Percentiles rank a stretch among this genome's conserved stretches.
Conservation (phyloP, 179 eudicot genomes). For the Patellifolia procumbens region DNA sequence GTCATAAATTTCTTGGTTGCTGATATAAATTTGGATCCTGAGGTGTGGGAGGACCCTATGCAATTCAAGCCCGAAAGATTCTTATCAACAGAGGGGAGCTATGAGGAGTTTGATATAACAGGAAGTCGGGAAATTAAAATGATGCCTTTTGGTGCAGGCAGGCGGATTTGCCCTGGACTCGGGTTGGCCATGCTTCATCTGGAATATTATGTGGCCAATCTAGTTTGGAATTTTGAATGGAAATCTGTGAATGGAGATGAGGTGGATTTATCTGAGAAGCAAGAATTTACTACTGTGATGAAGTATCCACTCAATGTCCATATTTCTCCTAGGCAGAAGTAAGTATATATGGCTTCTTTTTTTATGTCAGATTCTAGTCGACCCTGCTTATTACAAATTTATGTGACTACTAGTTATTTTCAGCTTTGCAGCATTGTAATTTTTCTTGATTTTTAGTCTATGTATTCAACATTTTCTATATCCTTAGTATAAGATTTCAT, state of each 20-base stretch:
- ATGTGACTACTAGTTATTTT: background rate
- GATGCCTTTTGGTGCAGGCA: conserved; percentile 33
- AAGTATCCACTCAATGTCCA: conserved; percentile 25
- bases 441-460: background rate
- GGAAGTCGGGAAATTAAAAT: conserved; percentile 31
- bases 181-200: conserved; percentile 27
- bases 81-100: background rate
- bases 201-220: conserved; percentile 30
- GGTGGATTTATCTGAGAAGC: conserved; percentile 29
- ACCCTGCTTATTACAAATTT: background rate
- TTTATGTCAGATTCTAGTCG: background rate
- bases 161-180: conserved; percentile 28
- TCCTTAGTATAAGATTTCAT: background rate
- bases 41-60: conserved; percentile 30
- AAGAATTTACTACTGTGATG: conserved; percentile 28
- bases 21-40: conserved; percentile 25
- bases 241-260: conserved; percentile 14
- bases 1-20: conserved; percentile 27
- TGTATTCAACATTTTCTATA: background rate
- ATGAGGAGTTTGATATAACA: conserved; percentile 22
- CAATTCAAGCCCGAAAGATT: conserved; percentile 31
- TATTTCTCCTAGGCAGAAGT: conserved; percentile 15
- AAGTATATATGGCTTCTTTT: background rate
- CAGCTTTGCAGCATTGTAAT: background rate
- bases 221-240: conserved; percentile 30